A percentile compares a stretch with the other conserved stretches of the same genome.
These are phyloP conservation scores for Oryza brachyantha DNA, from an alignment of 176 grass and related monocot species.

Conservation along the genomic window DNA sequence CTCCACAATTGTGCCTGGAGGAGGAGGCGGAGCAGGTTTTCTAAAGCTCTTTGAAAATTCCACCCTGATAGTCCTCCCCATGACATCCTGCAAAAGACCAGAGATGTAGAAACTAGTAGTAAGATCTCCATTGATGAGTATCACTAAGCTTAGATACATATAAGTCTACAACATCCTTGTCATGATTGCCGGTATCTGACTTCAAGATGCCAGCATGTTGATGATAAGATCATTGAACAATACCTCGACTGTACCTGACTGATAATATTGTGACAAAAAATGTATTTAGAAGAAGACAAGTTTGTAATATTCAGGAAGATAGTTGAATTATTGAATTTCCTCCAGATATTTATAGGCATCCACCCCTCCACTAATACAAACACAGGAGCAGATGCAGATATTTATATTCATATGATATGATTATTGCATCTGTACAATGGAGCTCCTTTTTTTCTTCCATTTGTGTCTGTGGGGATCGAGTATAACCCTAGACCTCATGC, in stretches of 20 bases:
- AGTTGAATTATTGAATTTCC: background rate
- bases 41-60: conserved; percentile 79
- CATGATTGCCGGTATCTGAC: background rate
- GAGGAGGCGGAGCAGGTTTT: conserved; percentile 57
- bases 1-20: conserved; percentile 32
- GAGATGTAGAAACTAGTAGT: conserved; percentile 9
- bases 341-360: background rate
- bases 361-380: background rate
- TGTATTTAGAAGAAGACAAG: background rate
- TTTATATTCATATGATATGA: too few species aligned
- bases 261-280: too few species aligned
- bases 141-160: background rate
- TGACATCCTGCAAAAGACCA: conserved; percentile 53
- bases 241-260: background rate
- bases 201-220: background rate
- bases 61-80: conserved; percentile 72
- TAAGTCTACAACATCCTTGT: background rate
- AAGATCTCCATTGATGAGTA: background rate
- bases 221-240: background rate
- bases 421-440: background rate
- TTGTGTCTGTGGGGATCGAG: background rate
- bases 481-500: background rate
- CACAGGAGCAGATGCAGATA: background rate
- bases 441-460: background rate
- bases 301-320: conserved; percentile 5